These are phyloP conservation scores for Bromus sterilis DNA, from an alignment of 176 grass and related monocot species.

Conservation along the genomic window DNA sequence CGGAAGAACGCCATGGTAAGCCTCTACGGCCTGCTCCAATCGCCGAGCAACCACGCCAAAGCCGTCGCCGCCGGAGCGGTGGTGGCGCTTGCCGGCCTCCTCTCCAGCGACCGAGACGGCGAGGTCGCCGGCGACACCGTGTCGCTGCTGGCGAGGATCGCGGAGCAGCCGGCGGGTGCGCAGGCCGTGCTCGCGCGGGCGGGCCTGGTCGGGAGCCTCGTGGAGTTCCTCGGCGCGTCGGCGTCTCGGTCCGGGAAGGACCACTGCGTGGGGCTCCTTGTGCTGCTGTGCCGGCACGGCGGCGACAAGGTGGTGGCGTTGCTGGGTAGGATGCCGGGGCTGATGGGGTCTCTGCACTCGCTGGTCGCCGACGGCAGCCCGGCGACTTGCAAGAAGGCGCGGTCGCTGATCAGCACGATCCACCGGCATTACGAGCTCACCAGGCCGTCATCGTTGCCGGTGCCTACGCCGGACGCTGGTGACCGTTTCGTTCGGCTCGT, in stretches of 20 bases:
- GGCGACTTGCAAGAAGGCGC: conserved; percentile 45
- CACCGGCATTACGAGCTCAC: conserved; percentile 37
- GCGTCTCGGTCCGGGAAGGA: conserved; percentile 52
- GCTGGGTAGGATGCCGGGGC: conserved; percentile 45
- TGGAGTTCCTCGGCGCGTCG: conserved; percentile 29
- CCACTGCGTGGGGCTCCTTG: conserved; percentile 48
- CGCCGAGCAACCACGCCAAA: conserved; percentile 34
- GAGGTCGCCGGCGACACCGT: conserved; percentile 42
- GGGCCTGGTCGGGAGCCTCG: conserved; percentile 29
- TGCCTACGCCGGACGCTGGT: background rate
- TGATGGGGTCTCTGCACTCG: conserved; percentile 52
- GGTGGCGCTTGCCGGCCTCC: conserved; percentile 26
- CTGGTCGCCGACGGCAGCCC: conserved; percentile 52
- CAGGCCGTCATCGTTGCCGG: background rate
- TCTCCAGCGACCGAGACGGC: conserved; percentile 20
- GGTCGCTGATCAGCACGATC: conserved; percentile 63
- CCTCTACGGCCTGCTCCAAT: conserved; percentile 57
- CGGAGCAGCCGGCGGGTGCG: conserved; percentile 40
- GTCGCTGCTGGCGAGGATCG: conserved; percentile 56
- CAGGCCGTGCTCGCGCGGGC: conserved; percentile 26
- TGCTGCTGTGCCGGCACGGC: conserved; percentile 49
- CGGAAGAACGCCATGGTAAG: conserved; percentile 66
- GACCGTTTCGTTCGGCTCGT: conserved; percentile 42
- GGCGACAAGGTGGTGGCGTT: conserved; percentile 43
- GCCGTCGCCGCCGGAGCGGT: conserved; percentile 47